Base-by-base conservation (phyloP, 2,329 filamentous ascomycete species). In the Colletotrichum tabaci region DNA sequence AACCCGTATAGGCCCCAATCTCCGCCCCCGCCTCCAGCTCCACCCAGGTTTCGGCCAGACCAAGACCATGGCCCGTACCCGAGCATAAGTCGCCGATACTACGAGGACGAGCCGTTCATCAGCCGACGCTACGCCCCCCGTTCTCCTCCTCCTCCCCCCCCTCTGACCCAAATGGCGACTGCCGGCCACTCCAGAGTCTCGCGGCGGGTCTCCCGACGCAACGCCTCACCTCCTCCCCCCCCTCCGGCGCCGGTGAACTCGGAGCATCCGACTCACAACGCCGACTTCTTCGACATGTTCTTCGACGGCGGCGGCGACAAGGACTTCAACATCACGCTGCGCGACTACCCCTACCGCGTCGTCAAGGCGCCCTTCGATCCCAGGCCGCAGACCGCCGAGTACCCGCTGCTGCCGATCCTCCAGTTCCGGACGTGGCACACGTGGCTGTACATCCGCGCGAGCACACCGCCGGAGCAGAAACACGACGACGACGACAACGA, bases 381-480 rank as follows among this genome's bases (percentile, higher is more conserved):
- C 23, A 53, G 55, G 46, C 56, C 56, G 4, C 56, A 67, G 23
- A 61, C 56, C 1, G 55, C 50, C 46, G 65, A 67, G 40, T 67
- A 61, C 47, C 65, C 65, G 23, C 65, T 67, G 7, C 65, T 70
- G 64, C 78, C 76, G 16, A 73, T 78, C 21, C 74, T 81, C 8
- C 79, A 81, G 63, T 81, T 81, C 74, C 77, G 74, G 40, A 80
- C 80, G 3, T 79, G 78, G 75, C 75, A 68, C 30, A 77, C 75
- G 2, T 61, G 70, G 30, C 70, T 79, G 38, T 69, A 73, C 47
- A 65, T 77, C 40, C 42, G 57, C 56, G 23, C 30, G 26, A 58
- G 55, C 21, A 40, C 47, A 4, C 61, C 66, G 8, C 26, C 30
- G 23, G 58, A 62, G 13, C 30, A 18, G 12, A 26, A 23, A 23